Base-by-base conservation (phyloP, 2,329 filamentous ascomycete genomes). In the Ceratocystis harringtonii region DNA sequence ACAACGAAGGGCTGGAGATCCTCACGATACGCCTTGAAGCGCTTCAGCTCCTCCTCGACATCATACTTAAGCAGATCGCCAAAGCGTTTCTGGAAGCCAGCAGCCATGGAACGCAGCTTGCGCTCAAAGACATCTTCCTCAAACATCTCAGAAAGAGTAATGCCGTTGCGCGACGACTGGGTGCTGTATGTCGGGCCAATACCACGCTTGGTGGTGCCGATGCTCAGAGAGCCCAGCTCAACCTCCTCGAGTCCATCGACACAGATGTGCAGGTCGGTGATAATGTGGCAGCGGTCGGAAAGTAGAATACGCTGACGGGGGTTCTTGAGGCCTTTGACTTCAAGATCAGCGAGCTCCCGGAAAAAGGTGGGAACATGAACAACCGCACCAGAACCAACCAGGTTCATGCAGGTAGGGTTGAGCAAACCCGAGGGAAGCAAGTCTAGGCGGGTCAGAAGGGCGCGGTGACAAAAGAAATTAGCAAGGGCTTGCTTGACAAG, bases 351-450 rank as follows among this genome's bases (percentile, higher is more conserved):
- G 19, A 79, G 72, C 70, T 79, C 69, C 68, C 68, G 69, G 67
- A 69, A 70, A 67, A 70, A 69, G 58, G 71, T 71, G 65, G 68
- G 71, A 70, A 87, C 79, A 74, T 89, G 82, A 69, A 89, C 84
- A 67, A 89, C 82, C 50, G 83, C 80, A 60, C 79, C 86, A 61
- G 85, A 86, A 67, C 87, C 88, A 72, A 92, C 87, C 66, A 92
- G 77, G 76, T 91, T 92, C 70, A 84, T 79, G 73, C 83, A 88
- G 55, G 78, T 77, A 5, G 87, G 85, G 72, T 87, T 89, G 69
- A 92, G 79, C 68, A 92, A 80, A 67, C 89, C 89, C 65, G 84
- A 88, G n/a, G 66, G 66, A 44, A 65, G 61, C 43, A 68, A 61
- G 57, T 65, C 58, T 65, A 62, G 2, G 36, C 15, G 45, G 64